These are phyloP conservation scores for Mrakia gelida DNA, from an alignment of 768 basidiomycete species.

Conservation along the genomic window DNA sequence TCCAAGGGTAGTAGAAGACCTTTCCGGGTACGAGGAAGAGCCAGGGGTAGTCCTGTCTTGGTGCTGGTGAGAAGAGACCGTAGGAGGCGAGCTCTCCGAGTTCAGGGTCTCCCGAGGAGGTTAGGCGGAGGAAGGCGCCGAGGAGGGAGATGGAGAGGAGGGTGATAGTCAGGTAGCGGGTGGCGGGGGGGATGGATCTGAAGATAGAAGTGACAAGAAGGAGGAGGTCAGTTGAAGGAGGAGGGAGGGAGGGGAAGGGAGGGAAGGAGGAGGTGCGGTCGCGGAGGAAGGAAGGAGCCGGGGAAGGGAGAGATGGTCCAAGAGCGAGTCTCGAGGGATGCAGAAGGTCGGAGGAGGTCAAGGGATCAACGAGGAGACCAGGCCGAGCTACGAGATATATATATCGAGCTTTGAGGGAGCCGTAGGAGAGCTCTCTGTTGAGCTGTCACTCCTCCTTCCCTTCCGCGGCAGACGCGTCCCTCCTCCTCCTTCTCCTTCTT, in stretches of 20 bases:
- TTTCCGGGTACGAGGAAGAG: constrained; percentile 76
- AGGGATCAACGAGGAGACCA: too few relatives aligned
- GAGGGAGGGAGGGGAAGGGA: background rate
- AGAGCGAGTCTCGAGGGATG: too few relatives aligned
- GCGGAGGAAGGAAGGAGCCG: background rate
- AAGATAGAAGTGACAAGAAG: constrained; percentile 61
- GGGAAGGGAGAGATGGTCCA: background rate
- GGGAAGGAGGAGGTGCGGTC: background rate
- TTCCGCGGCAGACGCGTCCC: constrained; percentile 4
- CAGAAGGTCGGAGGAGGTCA: too few relatives aligned
- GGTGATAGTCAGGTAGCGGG: constrained; percentile 60
- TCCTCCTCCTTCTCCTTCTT: background rate
- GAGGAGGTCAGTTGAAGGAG: constrained; percentile 47
- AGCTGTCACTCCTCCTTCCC: background rate
- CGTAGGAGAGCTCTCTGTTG: background rate
- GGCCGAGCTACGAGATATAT: too few relatives aligned
- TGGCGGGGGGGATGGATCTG: constrained; percentile 70
- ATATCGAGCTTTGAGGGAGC: too few relatives aligned
- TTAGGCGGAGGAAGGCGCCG: constrained; percentile 50
- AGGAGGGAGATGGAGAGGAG: constrained; percentile 57
- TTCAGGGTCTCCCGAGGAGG: background rate
- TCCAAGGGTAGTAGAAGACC: constrained; percentile 85
- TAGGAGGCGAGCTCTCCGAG: constrained; percentile 1
- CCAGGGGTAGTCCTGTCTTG: constrained; percentile 53
- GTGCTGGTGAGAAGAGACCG: constrained; percentile 27